Conservation (phyloP, 2,329 filamentous ascomycete genomes). For the Ciborinia camelliae region DNA sequence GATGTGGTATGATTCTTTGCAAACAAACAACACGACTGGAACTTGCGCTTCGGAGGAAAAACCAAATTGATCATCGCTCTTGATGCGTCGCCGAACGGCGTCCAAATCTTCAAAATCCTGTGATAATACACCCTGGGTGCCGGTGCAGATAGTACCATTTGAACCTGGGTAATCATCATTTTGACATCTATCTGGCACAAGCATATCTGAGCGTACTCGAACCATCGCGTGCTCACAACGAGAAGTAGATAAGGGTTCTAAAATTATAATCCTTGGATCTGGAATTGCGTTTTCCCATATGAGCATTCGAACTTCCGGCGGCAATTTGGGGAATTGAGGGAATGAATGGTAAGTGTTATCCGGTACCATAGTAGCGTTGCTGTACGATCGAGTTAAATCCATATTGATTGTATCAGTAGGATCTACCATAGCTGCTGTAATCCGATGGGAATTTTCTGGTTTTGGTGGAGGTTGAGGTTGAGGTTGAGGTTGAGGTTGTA, state of each 20-base stretch:
- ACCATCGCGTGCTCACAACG: slow-evolving; percentile 1
- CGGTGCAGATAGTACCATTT: neutral
- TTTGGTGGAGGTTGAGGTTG: too few relatives aligned
- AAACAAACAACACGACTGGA: neutral
- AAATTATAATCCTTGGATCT: neutral
- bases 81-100: neutral
- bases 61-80: neutral
- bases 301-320: neutral
- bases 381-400: neutral
- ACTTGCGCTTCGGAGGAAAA: neutral
- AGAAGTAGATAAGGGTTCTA: neutral
- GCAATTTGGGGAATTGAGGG: neutral
- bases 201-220: slow-evolving; percentile 2
- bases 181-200: neutral
- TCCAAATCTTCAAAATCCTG: neutral
- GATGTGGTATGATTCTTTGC: neutral
- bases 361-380: too few relatives aligned
- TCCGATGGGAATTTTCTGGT: too few relatives aligned
- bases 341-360: neutral
- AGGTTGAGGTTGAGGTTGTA: too few relatives aligned
- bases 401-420: too few relatives aligned
- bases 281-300: neutral
- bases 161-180: neutral
- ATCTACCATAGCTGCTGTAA: too few relatives aligned
- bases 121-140: neutral